Conservation (phyloP, 305 asterid genomes). For the Fraxinus sp. region DNA sequence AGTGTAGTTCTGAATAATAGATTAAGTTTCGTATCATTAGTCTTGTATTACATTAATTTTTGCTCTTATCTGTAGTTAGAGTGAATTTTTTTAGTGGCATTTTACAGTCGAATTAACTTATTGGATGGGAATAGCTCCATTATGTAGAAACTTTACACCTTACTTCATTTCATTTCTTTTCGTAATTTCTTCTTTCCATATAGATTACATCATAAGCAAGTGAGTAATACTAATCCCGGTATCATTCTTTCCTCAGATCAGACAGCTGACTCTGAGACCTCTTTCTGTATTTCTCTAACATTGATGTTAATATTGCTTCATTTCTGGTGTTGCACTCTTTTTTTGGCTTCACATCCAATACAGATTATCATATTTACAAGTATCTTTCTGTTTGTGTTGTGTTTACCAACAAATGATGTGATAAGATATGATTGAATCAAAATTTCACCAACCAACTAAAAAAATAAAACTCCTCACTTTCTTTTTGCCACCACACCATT, state of each 20-base stretch:
- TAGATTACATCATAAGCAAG: neutral
- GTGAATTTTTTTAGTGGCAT: neutral
- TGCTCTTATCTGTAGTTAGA: neutral
- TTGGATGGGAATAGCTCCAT: neutral
- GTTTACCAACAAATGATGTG: no score
- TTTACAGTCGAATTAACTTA: neutral
- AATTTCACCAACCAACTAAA: no score
- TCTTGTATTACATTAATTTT: neutral
- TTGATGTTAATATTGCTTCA: neutral
- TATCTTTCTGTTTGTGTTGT: neutral
- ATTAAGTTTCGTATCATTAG: neutral
- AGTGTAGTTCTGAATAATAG: conserved; percentile 4
- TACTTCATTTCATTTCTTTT: neutral
- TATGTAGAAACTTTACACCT: neutral
- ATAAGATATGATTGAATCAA: no score
- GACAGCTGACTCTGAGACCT: neutral
- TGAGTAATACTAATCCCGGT: neutral
- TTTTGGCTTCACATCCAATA: neutral
- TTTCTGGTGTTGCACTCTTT: neutral
- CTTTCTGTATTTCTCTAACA: neutral
- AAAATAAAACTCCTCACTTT: no score
- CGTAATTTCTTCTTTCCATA: neutral
- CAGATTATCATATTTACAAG: neutral
- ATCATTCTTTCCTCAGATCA: neutral
- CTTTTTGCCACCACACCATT: no score